A percentile compares a stretch with the other conserved stretches of the same genome.
Evolutionary conservation across 495 filamentous ascomycete species (phyloP).

Genomic region (Hyaloscypha hepaticicola): DNA sequence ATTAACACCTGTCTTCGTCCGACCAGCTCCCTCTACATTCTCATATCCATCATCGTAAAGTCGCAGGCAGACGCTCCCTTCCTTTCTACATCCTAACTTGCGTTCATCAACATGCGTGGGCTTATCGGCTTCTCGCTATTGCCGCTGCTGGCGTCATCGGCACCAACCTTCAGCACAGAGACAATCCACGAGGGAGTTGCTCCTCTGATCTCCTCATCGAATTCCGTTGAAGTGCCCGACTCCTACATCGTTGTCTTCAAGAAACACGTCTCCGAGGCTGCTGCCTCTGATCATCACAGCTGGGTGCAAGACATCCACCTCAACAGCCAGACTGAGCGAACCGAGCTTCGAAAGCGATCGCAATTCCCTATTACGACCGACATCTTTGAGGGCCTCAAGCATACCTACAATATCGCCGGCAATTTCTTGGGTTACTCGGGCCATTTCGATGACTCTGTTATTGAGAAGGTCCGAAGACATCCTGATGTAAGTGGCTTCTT

Average conservation of each 20-base stretch:
- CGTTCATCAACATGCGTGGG: constrained; percentile 30
- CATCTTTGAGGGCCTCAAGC: constrained; percentile 82
- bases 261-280: constrained; percentile 73
- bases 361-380: constrained; percentile 70
- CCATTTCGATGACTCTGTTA: constrained; percentile 89
- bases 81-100: constrained; percentile 3
- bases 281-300: constrained; percentile 73
- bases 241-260: constrained; percentile 99
- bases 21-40: constrained; percentile 32
- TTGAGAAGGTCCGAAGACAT: constrained; percentile 92
- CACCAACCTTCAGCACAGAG: constrained; percentile 69
- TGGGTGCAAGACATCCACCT: constrained; percentile 89
- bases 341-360: constrained; percentile 87
- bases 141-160: constrained; percentile 59
- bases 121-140: constrained; percentile 32
- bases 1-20: constrained; percentile 34
- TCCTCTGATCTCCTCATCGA: constrained; percentile 79
- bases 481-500: constrained; percentile 79
- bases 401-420: constrained; percentile 89
- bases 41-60: constrained; percentile 30
- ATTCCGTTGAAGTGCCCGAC: constrained; percentile 74
- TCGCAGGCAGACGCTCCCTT: constrained; percentile 32
- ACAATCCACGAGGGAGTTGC: constrained; percentile 85
- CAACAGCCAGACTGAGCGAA: constrained; percentile 54
- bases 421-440: constrained; percentile 88